These are phyloP conservation scores for Oenanthe javanica DNA, from an alignment of 140 eudicot species.

Conservation along the genomic window DNA sequence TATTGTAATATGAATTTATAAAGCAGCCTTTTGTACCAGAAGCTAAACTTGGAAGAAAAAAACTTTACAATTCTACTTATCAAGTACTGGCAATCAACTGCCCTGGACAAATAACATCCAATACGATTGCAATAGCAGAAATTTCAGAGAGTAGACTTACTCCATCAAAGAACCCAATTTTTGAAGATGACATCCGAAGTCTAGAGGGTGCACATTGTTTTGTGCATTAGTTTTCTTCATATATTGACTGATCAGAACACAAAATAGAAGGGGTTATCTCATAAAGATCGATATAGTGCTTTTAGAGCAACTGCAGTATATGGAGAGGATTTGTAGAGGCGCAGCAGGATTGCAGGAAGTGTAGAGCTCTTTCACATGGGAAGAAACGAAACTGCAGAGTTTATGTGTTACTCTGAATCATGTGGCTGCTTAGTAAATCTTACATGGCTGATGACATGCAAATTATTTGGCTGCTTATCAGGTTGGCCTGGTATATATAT, in stretches of 20 bases:
- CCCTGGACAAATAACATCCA: not conserved
- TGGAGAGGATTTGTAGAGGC: no score
- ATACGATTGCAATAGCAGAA: slow-evolving; percentile 1
- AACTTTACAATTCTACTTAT: not conserved
- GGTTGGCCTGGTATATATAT: no score
- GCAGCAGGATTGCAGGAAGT: no score
- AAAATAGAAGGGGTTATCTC: no score
- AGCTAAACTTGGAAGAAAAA: not conserved
- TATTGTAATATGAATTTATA: not conserved
- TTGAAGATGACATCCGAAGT: slow-evolving; percentile 86
- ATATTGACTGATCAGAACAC: not conserved
- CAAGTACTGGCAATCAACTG: slow-evolving; percentile 2
- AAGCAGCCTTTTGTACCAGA: not conserved
- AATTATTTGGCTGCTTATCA: no score
- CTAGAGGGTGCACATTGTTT: slow-evolving; percentile 58
- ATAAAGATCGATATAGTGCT: no score
- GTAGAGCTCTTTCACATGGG: no score
- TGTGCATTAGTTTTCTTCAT: slow-evolving; percentile 19
- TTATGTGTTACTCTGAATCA: no score
- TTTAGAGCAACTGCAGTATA: no score
- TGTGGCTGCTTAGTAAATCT: no score
- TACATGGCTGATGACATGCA: no score
- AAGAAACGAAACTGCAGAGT: no score
- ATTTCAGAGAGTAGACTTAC: slow-evolving; percentile 37
- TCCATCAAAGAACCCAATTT: slow-evolving; percentile 17